Conservation (phyloP, 768 basidiomycete species). For the Suillus subaureus region DNA sequence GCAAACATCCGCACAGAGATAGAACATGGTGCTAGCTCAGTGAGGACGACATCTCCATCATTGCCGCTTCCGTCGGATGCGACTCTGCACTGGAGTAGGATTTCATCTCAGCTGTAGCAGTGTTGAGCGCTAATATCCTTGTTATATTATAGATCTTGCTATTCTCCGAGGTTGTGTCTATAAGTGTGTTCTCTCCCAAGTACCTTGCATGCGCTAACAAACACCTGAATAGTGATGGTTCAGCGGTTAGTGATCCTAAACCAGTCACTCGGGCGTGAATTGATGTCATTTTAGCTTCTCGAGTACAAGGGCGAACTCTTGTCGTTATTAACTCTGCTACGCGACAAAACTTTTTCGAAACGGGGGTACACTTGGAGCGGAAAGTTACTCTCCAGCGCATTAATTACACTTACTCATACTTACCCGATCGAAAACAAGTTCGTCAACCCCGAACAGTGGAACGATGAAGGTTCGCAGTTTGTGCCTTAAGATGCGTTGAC, state of each 20-base stretch:
- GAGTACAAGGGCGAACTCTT: conserved; percentile 64
- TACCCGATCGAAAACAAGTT: conserved; percentile 83
- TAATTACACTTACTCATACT: conserved; percentile 77
- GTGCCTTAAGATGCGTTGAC: conserved; percentile 5
- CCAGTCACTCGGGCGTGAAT: not conserved
- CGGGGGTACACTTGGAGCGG: conserved; percentile 83
- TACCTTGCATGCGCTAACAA: not conserved
- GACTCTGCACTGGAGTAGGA: conserved; percentile 85
- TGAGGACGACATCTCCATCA: conserved; percentile 69
- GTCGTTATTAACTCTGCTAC: conserved; percentile 61
- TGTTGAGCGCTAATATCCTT: not conserved
- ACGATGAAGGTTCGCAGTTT: conserved; percentile 55
- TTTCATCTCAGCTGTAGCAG: not conserved
- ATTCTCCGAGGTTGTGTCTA: conserved; percentile 80
- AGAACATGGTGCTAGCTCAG: conserved; percentile 81
- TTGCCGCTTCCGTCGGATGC: conserved; percentile 77
- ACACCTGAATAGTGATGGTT: conserved; percentile 49
- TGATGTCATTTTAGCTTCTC: conserved; percentile 49
- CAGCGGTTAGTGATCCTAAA: conserved; percentile 33
- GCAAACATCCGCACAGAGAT: conserved; percentile 74
- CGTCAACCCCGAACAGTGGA: conserved; percentile 77
- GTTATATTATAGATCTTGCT: conserved; percentile 55
- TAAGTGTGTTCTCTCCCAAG: conserved; percentile 49
- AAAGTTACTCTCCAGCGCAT: conserved; percentile 69
- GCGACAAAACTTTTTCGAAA: conserved; percentile 75